Base-by-base conservation (phyloP, 2,329 filamentous ascomycete genomes). In the Penicillium digitatum region DNA sequence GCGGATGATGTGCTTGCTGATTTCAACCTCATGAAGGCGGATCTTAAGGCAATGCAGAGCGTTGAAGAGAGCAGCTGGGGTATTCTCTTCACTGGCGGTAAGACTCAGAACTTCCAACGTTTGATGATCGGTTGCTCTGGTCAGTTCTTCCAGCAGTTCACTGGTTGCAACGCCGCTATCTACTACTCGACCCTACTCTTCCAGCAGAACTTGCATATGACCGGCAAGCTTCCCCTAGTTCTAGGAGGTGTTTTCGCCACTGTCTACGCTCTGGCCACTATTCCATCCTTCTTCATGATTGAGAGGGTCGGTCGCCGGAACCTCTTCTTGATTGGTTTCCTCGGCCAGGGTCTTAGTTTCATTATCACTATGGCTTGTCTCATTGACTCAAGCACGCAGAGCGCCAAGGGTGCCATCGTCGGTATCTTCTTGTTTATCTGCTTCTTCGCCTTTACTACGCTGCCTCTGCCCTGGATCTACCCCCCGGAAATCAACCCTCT, bases 351-450 rank as follows among this genome's bases (percentile, higher is more conserved):
- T 44, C 60, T 66, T 14, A 61, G 62, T 35, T 67, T 72, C 50
- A 59, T 69, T 3, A 69, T 73, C 32, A 68, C 67, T 5, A 66
- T 73, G 31, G 66, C 54, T 14, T 73, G 70, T 27, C 47, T 73
- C 50, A 67, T 72, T 31, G 56, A 61, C 0, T 52, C 54, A 1
- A 67, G 48, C 12, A 10, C 43, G 10, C 38, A 56, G 31, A 64
- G 60, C n/a, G 59, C 70, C 18, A 69, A 70, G 55, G 70, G 70
- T 58, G 70, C 70, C 14, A 60, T 77, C 7, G 83, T 86, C 1
- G 84, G 84, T 54, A 72, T 87, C 31, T 87, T 87, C 71, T 79
- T 82, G 2, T 88, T 86, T 70, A 87, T 87, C 59, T 80, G 81
- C 16, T 84, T 83, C 56, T 87, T 87, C 59, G 85, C 83, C 18